phyloP scores from a whole-genome alignment of 1,284 basidiomycete genomes.

The Apiotrichum veenhuisii region DNA sequence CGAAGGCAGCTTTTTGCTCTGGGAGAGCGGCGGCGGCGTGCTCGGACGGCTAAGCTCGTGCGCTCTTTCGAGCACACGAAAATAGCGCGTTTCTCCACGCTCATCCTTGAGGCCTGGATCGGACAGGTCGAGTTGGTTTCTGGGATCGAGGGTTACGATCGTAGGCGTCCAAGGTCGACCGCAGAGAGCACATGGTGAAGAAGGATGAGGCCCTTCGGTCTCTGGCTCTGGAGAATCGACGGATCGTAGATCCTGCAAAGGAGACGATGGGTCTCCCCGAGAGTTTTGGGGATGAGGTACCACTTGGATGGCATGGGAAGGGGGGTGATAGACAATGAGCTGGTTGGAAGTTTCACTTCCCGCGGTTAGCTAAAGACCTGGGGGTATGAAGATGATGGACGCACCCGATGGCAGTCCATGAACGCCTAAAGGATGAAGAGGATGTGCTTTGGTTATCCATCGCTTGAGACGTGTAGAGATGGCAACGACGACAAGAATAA shows the following conservation, averaged over 20 bases:
- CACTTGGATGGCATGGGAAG: constrained; percentile 76
- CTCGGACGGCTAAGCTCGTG: constrained; percentile 42
- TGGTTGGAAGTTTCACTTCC: constrained; percentile 63
- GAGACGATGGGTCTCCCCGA: constrained; percentile 33
- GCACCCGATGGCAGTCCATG: constrained; percentile 32
- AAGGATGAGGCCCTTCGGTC: neutral
- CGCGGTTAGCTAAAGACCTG: neutral
- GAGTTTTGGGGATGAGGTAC: constrained; percentile 15
- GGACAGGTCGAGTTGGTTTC: neutral
- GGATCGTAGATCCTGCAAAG: constrained; percentile 40
- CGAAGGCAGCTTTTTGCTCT: constrained; percentile 42
- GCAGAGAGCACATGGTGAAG: constrained; percentile 34
- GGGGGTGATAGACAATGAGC: constrained; percentile 81
- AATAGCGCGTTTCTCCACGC: constrained; percentile 26
- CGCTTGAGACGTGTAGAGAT: neutral
- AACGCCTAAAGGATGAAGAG: neutral
- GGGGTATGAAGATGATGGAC: neutral
- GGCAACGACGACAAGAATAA: neutral
- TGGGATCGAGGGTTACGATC: neutral
- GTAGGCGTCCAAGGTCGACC: constrained; percentile 19
- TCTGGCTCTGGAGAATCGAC: constrained; percentile 1
- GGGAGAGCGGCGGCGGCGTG: constrained; percentile 20
- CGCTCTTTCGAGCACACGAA: constrained; percentile 42
- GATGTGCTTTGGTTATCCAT: constrained; percentile 1
- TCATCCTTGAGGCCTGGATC: neutral